Evolutionary conservation across 192 early-diverging fungal species (phyloP).

Genomic region (Glomus cerebriforme): DNA sequence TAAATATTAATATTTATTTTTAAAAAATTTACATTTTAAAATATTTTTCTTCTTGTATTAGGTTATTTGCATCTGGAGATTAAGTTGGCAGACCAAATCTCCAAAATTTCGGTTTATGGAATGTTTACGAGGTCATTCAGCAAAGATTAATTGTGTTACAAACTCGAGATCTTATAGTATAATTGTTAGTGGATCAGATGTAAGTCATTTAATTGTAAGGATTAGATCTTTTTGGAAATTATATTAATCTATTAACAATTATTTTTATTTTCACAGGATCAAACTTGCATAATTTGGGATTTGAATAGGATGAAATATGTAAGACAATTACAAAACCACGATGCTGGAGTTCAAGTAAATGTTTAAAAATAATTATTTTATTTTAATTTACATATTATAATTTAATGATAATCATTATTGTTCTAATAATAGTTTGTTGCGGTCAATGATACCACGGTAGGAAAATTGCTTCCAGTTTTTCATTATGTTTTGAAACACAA

Average conservation of each 20-base stretch:
- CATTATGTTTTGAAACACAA: neutral
- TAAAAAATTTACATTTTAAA: constrained; percentile 12
- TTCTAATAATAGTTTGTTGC: constrained; percentile 36
- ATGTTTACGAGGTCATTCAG: constrained; percentile 61
- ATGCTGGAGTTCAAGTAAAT: constrained; percentile 47
- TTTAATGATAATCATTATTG: neutral
- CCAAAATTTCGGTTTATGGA: constrained; percentile 53
- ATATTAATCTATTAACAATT: neutral
- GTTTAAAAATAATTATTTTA: neutral
- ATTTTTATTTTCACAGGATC: constrained; percentile 47
- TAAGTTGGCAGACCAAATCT: constrained; percentile 44
- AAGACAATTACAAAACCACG: constrained; percentile 54
- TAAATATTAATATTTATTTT: neutral
- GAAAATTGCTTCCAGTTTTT: neutral
- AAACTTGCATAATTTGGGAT: constrained; percentile 66
- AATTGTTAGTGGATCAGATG: constrained; percentile 58
- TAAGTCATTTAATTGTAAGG: constrained; percentile 26
- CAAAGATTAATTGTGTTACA: constrained; percentile 49
- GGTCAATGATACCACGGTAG: constrained; percentile 64
- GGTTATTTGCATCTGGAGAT: constrained; percentile 63
- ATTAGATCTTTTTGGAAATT: neutral
- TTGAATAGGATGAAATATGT: constrained; percentile 66
- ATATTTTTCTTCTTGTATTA: constrained; percentile 32
- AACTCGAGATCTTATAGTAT: constrained; percentile 61
- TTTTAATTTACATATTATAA: neutral